Percentiles rank a stretch among this genome's conserved stretches.
phyloP scores from a whole-genome alignment of 257 asterid species.

The Leonotis leonurus region DNA sequence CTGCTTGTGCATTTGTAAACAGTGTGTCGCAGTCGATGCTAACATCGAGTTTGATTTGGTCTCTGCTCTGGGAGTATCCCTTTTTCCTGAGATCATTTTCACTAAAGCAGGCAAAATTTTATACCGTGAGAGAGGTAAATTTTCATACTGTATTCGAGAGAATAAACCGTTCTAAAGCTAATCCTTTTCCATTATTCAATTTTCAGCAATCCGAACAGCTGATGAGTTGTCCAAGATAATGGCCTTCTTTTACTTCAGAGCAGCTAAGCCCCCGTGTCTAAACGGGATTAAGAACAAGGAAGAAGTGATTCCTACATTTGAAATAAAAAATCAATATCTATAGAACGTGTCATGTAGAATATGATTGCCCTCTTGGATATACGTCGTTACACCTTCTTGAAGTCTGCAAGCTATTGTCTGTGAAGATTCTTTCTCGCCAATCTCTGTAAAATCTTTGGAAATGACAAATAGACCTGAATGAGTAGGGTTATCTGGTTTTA shows the following conservation, averaged over 20 bases:
- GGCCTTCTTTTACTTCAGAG: constrained; percentile 89
- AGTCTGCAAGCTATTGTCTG: neutral
- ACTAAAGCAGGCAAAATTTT: constrained; percentile 76
- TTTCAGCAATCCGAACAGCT: constrained; percentile 60
- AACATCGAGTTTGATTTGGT: constrained; percentile 65
- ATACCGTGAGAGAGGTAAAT: constrained; percentile 81
- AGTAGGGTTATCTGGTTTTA: neutral
- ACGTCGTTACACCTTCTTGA: neutral
- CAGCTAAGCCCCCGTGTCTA: constrained; percentile 80
- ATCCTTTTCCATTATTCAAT: neutral
- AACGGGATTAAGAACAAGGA: constrained; percentile 28
- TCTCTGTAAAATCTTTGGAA: neutral
- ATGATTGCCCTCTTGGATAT: neutral
- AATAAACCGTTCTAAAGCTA: neutral
- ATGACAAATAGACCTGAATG: constrained; percentile 1
- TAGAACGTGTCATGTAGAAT: neutral
- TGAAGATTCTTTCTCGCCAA: neutral
- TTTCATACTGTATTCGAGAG: neutral
- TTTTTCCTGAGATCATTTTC: constrained; percentile 82
- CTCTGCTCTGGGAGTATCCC: constrained; percentile 61
- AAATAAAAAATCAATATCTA: constrained; percentile 13
- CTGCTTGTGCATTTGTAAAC: constrained; percentile 20
- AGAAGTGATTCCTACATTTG: constrained; percentile 52
- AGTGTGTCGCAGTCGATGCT: constrained; percentile 92
- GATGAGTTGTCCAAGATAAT: constrained; percentile 86